phyloP scores from a whole-genome alignment of 1,139 yeast genomes.

The Spathaspora sp. region DNA sequence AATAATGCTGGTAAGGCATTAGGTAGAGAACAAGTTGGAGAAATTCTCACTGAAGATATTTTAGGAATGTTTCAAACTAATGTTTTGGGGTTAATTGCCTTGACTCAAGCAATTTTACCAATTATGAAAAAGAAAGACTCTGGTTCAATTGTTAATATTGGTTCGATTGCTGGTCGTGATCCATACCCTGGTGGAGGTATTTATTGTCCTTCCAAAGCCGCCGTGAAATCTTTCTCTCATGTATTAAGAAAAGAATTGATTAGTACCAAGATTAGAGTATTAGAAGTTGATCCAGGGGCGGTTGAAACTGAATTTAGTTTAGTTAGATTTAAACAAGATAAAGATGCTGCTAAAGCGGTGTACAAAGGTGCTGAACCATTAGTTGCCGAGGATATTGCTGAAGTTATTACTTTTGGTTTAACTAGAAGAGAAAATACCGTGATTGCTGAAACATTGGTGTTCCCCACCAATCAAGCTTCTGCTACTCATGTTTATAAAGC shows the following conservation, averaged over 20 bases:
- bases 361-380: slow-evolving; percentile 75
- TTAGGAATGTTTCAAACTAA: slow-evolving; percentile 42
- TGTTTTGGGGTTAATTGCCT: slow-evolving; percentile 40
- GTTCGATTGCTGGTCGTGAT: slow-evolving; percentile 87
- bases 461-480: slow-evolving; percentile 79
- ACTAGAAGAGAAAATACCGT: slow-evolving; percentile 75
- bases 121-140: slow-evolving; percentile 46
- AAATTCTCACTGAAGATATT: slow-evolving; percentile 32
- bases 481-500: slow-evolving; percentile 51
- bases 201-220: slow-evolving; percentile 88
- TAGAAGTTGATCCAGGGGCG: slow-evolving; percentile 85
- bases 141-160: slow-evolving; percentile 82
- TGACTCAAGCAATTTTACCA: slow-evolving; percentile 43
- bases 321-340: slow-evolving; percentile 75
- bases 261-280: slow-evolving; percentile 69
- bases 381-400: slow-evolving; percentile 78
- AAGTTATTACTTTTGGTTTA: slow-evolving; percentile 67
- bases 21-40: slow-evolving; percentile 39
- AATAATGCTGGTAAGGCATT: slow-evolving; percentile 47
- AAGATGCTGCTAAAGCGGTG: slow-evolving; percentile 64
- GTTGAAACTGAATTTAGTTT: slow-evolving; percentile 86
- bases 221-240: slow-evolving; percentile 73
- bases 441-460: slow-evolving; percentile 73
- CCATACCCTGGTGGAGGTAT: slow-evolving; percentile 85
- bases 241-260: slow-evolving; percentile 78